Evolutionary conservation across 2,329 filamentous ascomycete species (phyloP), one percentile per base, ranked within the genome.

Genomic region (Stagonosporopsis cucurbitacearum): DNA sequence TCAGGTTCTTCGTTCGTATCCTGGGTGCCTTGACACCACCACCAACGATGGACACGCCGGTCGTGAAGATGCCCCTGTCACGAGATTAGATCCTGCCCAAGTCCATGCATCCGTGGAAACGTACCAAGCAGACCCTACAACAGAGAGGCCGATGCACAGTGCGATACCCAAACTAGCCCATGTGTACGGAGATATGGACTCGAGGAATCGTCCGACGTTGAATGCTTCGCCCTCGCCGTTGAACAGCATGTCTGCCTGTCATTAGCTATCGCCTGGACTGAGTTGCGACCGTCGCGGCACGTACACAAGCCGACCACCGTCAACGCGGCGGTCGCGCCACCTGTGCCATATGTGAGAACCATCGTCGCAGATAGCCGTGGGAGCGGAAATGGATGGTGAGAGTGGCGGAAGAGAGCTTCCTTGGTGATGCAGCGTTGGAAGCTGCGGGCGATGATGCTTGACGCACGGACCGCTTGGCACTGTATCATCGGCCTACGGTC

Each of bases 1-100:
- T 98, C 73, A 99, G 80, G 83, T 99, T 99, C 88, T 99, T 99
- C 62, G 95, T 99, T 77, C 95, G 91, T 80, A 99, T 99, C 70
- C 95, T 90, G 33, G 96, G 96, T 41, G 95, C 94, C 78, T 91
- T 94, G 73, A 99, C 95, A 81, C 95, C 95, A 69, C 91, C 95
- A 72, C 96, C 96, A 65, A 99, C 86, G 76, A 99, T 99, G 55
- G 95, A 96, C 56, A 93, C 96, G 69, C 96, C 96, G 30, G 95
- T 99, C 68, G 98, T 95, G 81, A 99, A 95, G 77, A 99, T 99
- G 71, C 96, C 95, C 95, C 95, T 98, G 72, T 40, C 22, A 17
- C 25, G 25, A 25, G 52, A 59, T 68, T 63, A 71, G 59, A 58
- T 56, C 25, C 39, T 17, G 35, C 25, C 22, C 30, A 17, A 39